A percentile compares a stretch with the other conserved stretches of the same genome.
phyloP scores from a whole-genome alignment of 129 eudicot species.

The Lactuca saligna region DNA sequence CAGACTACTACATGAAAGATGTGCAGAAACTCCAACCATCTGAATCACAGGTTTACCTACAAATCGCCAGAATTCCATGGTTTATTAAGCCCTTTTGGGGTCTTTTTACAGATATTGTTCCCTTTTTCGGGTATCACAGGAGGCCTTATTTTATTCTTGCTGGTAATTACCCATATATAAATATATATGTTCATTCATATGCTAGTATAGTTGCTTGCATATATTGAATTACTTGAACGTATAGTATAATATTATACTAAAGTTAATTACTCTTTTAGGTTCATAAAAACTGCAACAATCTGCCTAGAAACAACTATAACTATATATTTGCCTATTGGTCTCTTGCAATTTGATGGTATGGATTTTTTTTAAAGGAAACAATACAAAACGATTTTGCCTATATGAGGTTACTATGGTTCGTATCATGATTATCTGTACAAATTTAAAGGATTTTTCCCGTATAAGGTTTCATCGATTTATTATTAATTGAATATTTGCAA shows the following conservation, averaged over 20 bases:
- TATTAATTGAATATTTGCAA: background rate
- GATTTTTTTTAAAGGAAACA: no score
- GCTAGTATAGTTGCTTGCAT: background rate
- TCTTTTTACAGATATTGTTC: conserved; percentile 88
- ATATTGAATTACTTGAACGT: no score
- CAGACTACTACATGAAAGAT: conserved; percentile 96
- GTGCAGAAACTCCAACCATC: conserved; percentile 98
- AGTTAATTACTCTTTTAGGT: no score
- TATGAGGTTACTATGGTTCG: no score
- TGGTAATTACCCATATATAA: conserved; percentile 39
- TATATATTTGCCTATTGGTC: no score
- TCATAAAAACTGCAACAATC: no score
- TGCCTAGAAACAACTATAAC: no score
- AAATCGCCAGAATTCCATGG: conserved; percentile 87
- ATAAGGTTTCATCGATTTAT: background rate
- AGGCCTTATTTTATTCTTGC: conserved; percentile 84
- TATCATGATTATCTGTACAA: no score
- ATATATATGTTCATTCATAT: background rate
- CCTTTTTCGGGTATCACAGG: conserved; percentile 70
- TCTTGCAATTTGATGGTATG: no score
- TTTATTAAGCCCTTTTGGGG: conserved; percentile 95
- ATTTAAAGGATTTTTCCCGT: background rate
- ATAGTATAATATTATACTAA: no score
- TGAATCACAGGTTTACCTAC: conserved; percentile 84
- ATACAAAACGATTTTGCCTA: no score